Evolutionary conservation across 257 asterid species (phyloP), one percentile per base, ranked within the genome.

Genomic region (Solanum piurae): DNA sequence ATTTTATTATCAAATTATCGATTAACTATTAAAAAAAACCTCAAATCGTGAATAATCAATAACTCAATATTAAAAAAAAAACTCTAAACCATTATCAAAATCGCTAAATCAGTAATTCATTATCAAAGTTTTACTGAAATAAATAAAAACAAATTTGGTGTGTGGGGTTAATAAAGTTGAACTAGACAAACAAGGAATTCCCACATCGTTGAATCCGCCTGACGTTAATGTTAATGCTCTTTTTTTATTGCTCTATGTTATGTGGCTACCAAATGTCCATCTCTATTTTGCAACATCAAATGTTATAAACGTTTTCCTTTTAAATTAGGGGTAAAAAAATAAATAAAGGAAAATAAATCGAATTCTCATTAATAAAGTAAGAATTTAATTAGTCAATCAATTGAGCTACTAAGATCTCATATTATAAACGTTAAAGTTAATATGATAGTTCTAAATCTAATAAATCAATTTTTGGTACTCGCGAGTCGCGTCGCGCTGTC

Each of bases 161-260:
- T 33, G 44, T 72, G 79, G 8, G 44, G 27, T 72, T 72, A 34
- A 71, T 31, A 69, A 69, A 33, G 44, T 72, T 72, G 85, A 84
- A 89, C 90, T 83, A 85, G 76, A 7, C 27, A 83, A 38, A 42
- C 89, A 68, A 88, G 52, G 91, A 73, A 34, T 36, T 73, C 29
- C 11, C 55, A 37, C 83, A 75, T 75, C 34, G 83, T 73, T 62
- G 84, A n/a, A 69, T 92, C 92, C 92, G 89, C 80, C 90, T 60
- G 80, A 73, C 80, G 46, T 73, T 73, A 73, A 73, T 5, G n/a
- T 73, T 33, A 33, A 18, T 72, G 77, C 38, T 29, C 34, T 69
- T 16, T 33, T 71, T 33, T 31, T 12, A 37, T 37, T 44, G 31
- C 29, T 73, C 49, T 13, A 31, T 46, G 20, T 10, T 62, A 16